Evolutionary conservation across 2,329 filamentous ascomycete genomes (phyloP).

Genomic region (Phoma sp.): DNA sequence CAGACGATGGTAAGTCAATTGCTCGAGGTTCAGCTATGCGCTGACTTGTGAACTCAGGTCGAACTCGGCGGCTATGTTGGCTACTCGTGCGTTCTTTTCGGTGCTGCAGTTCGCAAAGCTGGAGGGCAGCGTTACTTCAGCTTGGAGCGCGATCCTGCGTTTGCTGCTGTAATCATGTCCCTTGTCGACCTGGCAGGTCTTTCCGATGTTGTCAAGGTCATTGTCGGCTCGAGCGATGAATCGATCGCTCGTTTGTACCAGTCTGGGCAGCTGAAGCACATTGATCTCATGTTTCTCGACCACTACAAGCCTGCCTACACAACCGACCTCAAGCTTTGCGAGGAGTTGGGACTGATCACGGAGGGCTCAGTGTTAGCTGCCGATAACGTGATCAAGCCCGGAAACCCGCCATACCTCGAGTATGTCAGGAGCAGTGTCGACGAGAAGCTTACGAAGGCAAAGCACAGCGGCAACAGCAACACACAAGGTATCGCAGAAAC

Average conservation of each 20-base stretch:
- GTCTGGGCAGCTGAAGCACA: conserved; percentile 59
- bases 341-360: conserved; percentile 69
- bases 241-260: conserved; percentile 66
- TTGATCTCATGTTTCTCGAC: conserved; percentile 79
- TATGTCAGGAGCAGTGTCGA: conserved; percentile 71
- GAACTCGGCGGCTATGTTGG: conserved; percentile 83
- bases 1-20: conserved; percentile 61
- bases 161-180: conserved; percentile 70
- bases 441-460: conserved; percentile 61
- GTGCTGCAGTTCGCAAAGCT: conserved; percentile 65
- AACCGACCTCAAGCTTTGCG: conserved; percentile 76
- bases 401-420: conserved; percentile 72
- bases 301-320: conserved; percentile 80
- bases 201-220: conserved; percentile 70
- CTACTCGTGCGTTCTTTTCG: conserved; percentile 81
- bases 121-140: conserved; percentile 72
- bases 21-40: neutral
- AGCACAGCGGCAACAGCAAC: conserved; percentile 43
- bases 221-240: conserved; percentile 72
- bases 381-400: conserved; percentile 74
- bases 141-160: conserved; percentile 75
- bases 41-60: conserved; percentile 51
- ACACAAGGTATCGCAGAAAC: conserved; percentile 51
- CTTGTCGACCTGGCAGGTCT: conserved; percentile 78
- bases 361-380: conserved; percentile 69